A percentile compares a stretch with the other conserved stretches of the same genome.
These are phyloP conservation scores for Daldinia vernicosa DNA, from an alignment of 495 filamentous ascomycete species.

Conservation along the genomic window DNA sequence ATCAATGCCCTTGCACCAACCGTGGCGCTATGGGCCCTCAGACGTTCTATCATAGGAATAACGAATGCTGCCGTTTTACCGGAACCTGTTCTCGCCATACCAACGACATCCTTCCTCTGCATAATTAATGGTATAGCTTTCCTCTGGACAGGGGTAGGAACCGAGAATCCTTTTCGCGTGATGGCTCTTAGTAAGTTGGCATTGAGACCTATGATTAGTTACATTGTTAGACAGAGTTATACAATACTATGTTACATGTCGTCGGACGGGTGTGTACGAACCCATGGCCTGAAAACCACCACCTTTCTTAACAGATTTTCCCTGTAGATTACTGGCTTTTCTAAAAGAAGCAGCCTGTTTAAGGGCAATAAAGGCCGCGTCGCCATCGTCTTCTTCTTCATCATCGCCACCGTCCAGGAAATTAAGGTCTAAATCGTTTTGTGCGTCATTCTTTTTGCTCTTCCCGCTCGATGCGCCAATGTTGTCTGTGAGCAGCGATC, in stretches of 20 bases:
- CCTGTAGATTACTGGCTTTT: constrained; percentile 81
- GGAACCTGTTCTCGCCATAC: constrained; percentile 96
- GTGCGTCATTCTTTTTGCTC: constrained; percentile 48
- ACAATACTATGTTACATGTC: not conserved
- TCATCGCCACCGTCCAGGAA: constrained; percentile 58
- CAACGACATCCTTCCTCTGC: constrained; percentile 90
- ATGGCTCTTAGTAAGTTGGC: constrained; percentile 86
- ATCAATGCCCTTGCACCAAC: constrained; percentile 87
- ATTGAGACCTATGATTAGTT: constrained; percentile 67
- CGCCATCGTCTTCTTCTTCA: constrained; percentile 71
- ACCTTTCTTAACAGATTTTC: constrained; percentile 87
- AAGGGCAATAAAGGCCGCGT: constrained; percentile 88
- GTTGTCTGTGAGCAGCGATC: constrained; percentile 73
- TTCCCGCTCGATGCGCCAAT: constrained; percentile 43
- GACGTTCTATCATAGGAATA: constrained; percentile 94
- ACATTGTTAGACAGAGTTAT: constrained; percentile 18
- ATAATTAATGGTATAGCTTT: constrained; percentile 93
- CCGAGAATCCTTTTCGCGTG: constrained; percentile 88
- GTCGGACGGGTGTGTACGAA: constrained; percentile 20
- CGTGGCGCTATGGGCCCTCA: constrained; percentile 86
- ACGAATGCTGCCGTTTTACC: constrained; percentile 95
- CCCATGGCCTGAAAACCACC: constrained; percentile 98
- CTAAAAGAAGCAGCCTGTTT: constrained; percentile 85
- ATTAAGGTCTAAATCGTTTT: constrained; percentile 51
- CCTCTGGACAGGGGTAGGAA: constrained; percentile 96